These are phyloP conservation scores for Opeltia flavorubescens DNA, from an alignment of 495 filamentous ascomycete genomes.

Conservation along the genomic window DNA sequence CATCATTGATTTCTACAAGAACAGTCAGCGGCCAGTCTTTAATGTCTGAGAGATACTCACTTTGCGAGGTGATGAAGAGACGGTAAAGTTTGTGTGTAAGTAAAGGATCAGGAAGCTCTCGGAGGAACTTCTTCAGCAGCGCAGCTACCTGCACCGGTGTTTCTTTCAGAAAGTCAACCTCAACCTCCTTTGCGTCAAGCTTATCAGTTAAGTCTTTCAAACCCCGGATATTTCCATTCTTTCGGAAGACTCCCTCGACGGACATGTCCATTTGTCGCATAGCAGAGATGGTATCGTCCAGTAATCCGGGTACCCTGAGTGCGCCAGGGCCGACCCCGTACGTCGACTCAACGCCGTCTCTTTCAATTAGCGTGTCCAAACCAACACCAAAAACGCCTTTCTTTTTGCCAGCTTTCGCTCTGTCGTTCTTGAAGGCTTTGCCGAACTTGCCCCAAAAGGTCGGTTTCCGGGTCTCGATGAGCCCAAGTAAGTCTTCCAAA, in stretches of 20 bases:
- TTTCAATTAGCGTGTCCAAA: conserved; percentile 70
- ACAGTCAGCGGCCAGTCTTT: conserved; percentile 16
- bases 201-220: conserved; percentile 69
- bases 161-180: conserved; percentile 70
- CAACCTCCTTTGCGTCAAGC: conserved; percentile 73
- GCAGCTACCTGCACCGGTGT: conserved; percentile 88
- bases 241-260: conserved; percentile 96
- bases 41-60: conserved; percentile 29
- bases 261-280: conserved; percentile 99
- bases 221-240: conserved; percentile 93
- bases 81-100: conserved; percentile 90
- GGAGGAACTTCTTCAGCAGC: conserved; percentile 86
- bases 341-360: conserved; percentile 88
- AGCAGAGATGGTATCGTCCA: conserved; percentile 82
- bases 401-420: conserved; percentile 67
- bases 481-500: conserved; percentile 81
- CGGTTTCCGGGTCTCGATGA: conserved; percentile 86
- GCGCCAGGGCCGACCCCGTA: conserved; percentile 89
- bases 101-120: conserved; percentile 87
- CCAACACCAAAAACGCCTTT: conserved; percentile 87
- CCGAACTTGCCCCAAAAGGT: conserved; percentile 98
- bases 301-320: conserved; percentile 71
- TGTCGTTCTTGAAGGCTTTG: conserved; percentile 82
- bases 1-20: conserved; percentile 57
- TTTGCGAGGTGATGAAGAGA: conserved; percentile 80